Evolutionary conservation across 2,329 filamentous ascomycete species (phyloP).

Genomic region (Harringtonia aguacate): DNA sequence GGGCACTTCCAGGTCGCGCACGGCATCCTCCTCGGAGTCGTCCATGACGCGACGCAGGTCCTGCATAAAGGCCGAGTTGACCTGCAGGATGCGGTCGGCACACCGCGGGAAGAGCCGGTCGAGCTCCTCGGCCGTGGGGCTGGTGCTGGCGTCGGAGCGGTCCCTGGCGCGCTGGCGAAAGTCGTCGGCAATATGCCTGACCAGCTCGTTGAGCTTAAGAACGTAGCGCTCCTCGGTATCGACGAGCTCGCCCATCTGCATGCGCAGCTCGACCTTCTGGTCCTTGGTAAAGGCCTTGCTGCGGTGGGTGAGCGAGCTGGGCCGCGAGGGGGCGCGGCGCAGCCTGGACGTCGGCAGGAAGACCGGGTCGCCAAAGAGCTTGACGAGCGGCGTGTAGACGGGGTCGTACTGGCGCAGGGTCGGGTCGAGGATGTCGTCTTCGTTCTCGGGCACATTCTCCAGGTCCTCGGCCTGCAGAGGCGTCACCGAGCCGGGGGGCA

Average conservation of each 20-base stretch:
- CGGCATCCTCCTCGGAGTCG: constrained; percentile 70
- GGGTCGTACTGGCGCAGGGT: constrained; percentile 58
- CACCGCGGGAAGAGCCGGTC: constrained; percentile 72
- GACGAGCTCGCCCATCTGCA: constrained; percentile 82
- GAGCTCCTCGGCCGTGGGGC: constrained; percentile 61
- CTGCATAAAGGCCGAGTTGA: constrained; percentile 73
- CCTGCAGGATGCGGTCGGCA: constrained; percentile 66
- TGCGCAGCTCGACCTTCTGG: constrained; percentile 74
- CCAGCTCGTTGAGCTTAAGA: constrained; percentile 72
- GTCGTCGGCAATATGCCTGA: constrained; percentile 69
- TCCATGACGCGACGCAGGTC: constrained; percentile 69
- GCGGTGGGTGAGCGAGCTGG: constrained; percentile 61
- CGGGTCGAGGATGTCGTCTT: constrained; percentile 55
- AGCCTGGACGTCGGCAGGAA: constrained; percentile 81
- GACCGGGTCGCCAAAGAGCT: constrained; percentile 69
- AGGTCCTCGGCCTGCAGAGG: constrained; percentile 49
- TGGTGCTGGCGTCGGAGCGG: constrained; percentile 49
- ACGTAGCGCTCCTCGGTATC: constrained; percentile 95
- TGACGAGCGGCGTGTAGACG: constrained; percentile 64
- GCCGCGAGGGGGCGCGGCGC: constrained; percentile 76
- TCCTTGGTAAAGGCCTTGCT: constrained; percentile 67
- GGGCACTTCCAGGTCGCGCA: constrained; percentile 57
- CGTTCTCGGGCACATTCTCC: constrained; percentile 42
- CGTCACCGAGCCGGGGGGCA: constrained; percentile 69
- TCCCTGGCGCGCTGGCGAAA: constrained; percentile 60